Evolutionary conservation across 148 eudicot species (phyloP).

Genomic region (Fallopia convolvulus): DNA sequence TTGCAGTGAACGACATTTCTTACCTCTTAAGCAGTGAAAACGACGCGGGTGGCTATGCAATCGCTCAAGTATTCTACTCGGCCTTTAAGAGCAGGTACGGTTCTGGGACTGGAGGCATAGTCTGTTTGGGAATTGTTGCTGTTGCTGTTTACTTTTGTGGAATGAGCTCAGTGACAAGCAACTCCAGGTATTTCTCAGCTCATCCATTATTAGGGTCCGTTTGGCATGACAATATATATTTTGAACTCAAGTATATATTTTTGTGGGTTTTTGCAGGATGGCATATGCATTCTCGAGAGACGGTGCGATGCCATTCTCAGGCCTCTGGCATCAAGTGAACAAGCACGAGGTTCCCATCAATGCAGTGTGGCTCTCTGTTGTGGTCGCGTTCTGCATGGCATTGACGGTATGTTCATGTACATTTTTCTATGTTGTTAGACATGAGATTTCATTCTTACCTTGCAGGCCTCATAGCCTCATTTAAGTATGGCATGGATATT

Average conservation of each 20-base stretch:
- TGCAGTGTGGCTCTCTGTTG: constrained; percentile 88
- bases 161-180: constrained; percentile 90
- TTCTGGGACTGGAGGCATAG: constrained; percentile 75
- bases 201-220: not conserved
- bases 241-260: not conserved
- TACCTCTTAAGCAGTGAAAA: constrained; percentile 52
- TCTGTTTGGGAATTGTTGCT: constrained; percentile 76
- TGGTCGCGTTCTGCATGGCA: constrained; percentile 91
- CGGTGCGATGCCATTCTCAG: constrained; percentile 92
- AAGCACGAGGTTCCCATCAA: constrained; percentile 76
- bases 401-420: constrained; percentile 46
- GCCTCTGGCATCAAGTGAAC: constrained; percentile 86
- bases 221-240: not conserved
- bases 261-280: constrained; percentile 42
- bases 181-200: constrained; percentile 52
- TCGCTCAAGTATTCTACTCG: constrained; percentile 75
- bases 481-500: too few relatives aligned
- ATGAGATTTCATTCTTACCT: not conserved
- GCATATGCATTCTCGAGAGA: constrained; percentile 95
- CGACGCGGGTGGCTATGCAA: constrained; percentile 91
- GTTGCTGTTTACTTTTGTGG: constrained; percentile 90
- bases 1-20: constrained; percentile 76
- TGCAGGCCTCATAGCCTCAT: too few relatives aligned
- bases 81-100: constrained; percentile 81
- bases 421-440: not conserved